phyloP scores from a whole-genome alignment of 345 rosid genomes.

The Eucalyptus dawsonii region DNA sequence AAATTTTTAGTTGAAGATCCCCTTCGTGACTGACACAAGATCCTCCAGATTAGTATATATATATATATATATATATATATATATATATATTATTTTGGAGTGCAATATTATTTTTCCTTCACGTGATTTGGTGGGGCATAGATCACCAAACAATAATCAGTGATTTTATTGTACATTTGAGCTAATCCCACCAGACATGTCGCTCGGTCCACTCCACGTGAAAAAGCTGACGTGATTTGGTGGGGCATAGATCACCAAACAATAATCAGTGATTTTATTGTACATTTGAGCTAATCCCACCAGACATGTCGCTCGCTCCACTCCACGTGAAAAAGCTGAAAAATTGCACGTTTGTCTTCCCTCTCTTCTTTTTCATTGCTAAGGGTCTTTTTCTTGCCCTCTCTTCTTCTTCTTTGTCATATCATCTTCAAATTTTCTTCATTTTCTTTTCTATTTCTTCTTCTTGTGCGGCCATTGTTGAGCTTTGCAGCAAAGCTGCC shows the following conservation, averaged over 20 bases:
- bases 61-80: no score
- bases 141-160: background rate
- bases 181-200: background rate
- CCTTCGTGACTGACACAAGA: background rate
- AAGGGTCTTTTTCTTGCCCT: background rate
- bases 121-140: background rate
- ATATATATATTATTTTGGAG: background rate
- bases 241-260: background rate
- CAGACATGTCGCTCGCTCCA: background rate
- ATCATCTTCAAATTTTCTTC: background rate
- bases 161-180: background rate
- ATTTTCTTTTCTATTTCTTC: background rate
- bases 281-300: background rate
- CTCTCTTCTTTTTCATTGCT: background rate
- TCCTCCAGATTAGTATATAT: background rate
- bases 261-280: background rate
- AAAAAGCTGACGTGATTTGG: background rate
- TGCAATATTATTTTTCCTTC: background rate
- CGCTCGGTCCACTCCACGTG: background rate
- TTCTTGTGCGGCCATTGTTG: background rate
- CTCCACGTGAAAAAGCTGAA: background rate
- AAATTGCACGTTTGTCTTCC: background rate
- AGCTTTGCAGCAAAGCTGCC: background rate
- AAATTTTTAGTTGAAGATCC: background rate
- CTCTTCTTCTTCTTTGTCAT: background rate